Evolutionary conservation across 202 grass and related monocot genomes (phyloP).

Genomic region (Dendrocalamus latiflorus): DNA sequence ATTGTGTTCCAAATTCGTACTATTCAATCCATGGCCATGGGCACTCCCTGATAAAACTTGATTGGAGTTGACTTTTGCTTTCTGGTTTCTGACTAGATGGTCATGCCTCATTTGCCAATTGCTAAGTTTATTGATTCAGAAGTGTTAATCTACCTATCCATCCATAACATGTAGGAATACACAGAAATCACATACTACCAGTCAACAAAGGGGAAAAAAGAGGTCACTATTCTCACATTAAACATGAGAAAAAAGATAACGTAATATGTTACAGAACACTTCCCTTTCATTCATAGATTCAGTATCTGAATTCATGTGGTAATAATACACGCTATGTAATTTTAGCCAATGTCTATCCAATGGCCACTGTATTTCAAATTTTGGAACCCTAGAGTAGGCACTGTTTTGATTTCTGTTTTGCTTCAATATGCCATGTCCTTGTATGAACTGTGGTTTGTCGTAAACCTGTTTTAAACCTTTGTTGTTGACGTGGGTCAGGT

Average conservation of each 20-base stretch:
- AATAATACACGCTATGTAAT: background rate
- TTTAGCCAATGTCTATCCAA: background rate
- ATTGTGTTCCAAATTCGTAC: background rate
- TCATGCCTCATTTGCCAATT: background rate
- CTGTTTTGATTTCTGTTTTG: background rate
- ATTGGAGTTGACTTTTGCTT: background rate
- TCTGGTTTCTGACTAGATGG: background rate
- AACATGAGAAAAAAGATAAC: background rate
- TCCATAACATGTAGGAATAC: background rate
- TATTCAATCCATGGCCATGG: background rate
- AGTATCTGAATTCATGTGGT: too few species aligned
- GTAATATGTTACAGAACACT: too few species aligned
- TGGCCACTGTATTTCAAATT: background rate
- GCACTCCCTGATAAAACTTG: background rate
- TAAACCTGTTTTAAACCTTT: background rate
- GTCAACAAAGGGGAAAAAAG: background rate
- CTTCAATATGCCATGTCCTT: background rate
- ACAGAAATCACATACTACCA: background rate
- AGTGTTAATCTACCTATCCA: background rate
- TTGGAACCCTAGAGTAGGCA: background rate
- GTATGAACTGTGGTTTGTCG: background rate
- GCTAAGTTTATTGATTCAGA: background rate
- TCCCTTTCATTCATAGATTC: too few species aligned
- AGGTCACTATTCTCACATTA: background rate
- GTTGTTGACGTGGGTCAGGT: slow-evolving; percentile 24